Evolutionary conservation across 2,329 filamentous ascomycete species (phyloP).

Genomic region (Fusarium sp.): DNA sequence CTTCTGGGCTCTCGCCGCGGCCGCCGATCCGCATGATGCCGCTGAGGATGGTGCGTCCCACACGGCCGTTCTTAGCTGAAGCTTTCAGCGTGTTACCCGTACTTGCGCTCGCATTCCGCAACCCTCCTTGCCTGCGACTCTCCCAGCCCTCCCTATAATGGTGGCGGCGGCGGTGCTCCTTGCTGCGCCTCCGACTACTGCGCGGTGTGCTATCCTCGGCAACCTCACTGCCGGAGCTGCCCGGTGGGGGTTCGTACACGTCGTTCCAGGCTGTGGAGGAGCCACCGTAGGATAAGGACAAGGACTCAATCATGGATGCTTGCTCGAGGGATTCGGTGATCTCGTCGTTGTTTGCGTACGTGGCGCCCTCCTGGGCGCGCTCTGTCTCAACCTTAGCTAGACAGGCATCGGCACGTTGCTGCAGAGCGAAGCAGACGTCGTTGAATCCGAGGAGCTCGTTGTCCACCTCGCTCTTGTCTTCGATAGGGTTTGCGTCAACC

Average conservation of each 20-base stretch:
- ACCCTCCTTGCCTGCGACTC: conserved; percentile 45
- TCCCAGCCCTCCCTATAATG: conserved; percentile 49
- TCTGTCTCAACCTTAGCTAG: conserved; percentile 65
- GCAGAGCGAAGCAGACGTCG: conserved; percentile 64
- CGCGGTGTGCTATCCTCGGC: conserved; percentile 43
- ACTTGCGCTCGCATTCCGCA: conserved; percentile 51
- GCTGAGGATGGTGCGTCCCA: conserved; percentile 60
- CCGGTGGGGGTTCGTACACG: conserved; percentile 57
- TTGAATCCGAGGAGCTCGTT: conserved; percentile 70
- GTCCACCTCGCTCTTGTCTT: conserved; percentile 57
- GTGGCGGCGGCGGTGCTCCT: conserved; percentile 52
- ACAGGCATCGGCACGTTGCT: conserved; percentile 67
- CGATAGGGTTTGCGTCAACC: conserved; percentile 70
- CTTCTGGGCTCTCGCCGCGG: conserved; percentile 59
- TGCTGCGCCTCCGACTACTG: conserved; percentile 49
- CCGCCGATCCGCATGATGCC: conserved; percentile 63
- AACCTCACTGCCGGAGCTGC: conserved; percentile 68
- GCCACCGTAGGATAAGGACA: conserved; percentile 51
- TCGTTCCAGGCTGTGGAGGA: conserved; percentile 50
- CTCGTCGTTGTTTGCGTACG: conserved; percentile 53
- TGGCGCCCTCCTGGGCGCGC: conserved; percentile 56
- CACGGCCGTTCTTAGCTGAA: conserved; percentile 55
- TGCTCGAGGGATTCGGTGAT: conserved; percentile 67
- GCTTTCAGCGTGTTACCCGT: conserved; percentile 51
- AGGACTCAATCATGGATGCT: conserved; percentile 55